phyloP scores from a whole-genome alignment of 2,329 filamentous ascomycete genomes.

The Metarhizium rileyi region DNA sequence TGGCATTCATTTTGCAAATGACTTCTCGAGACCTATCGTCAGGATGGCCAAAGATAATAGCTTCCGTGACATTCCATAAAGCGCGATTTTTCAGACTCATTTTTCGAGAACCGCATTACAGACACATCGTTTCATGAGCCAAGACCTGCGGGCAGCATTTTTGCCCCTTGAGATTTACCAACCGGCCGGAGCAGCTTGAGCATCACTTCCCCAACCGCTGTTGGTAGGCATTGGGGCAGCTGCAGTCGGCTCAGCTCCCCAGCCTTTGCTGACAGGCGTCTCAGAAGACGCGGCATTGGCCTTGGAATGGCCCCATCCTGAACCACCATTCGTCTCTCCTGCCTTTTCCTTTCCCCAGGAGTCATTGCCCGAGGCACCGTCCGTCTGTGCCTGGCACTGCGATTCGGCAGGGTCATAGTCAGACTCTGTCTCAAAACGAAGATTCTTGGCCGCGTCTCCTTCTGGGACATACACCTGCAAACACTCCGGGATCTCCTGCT shows the following conservation, averaged over 20 bases:
- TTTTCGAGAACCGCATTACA: background rate
- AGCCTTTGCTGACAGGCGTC: background rate
- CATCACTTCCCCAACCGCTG: background rate
- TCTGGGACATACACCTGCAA: conserved; percentile 55
- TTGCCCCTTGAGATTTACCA: background rate
- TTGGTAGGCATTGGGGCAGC: background rate
- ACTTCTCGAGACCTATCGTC: background rate
- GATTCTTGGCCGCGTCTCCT: conserved; percentile 33
- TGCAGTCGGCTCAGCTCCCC: background rate
- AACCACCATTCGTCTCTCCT: conserved; percentile 1
- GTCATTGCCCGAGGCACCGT: conserved; percentile 7
- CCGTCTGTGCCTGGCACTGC: background rate
- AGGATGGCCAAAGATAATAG: background rate
- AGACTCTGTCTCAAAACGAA: conserved; percentile 46
- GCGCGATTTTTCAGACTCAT: background rate
- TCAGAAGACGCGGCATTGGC: background rate
- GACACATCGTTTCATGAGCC: background rate
- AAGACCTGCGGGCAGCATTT: background rate
- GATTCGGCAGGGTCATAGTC: conserved; percentile 36
- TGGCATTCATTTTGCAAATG: background rate
- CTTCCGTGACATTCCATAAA: background rate
- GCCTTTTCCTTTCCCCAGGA: conserved; percentile 1
- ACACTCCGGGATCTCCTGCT: conserved; percentile 75
- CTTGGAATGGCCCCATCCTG: conserved; percentile 3
- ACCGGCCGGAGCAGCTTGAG: background rate